Conservation (phyloP, 805 yeast species). For the Nakazawaea molendinolei region DNA sequence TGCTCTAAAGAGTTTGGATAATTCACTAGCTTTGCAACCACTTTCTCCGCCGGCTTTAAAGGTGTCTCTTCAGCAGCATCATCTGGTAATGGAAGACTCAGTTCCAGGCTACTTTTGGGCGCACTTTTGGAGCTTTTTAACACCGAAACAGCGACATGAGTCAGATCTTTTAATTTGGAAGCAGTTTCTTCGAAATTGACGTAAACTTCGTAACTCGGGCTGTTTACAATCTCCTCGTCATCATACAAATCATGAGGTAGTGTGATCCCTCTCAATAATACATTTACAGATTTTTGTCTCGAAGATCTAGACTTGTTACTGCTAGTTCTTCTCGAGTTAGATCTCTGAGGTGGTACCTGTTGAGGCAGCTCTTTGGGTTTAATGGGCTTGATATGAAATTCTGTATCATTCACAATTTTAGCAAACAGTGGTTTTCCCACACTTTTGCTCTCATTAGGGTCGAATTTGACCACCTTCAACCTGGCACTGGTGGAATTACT, state of each 20-base stretch:
- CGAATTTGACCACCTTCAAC: slow-evolving; percentile 33
- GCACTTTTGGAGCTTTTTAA: slow-evolving; percentile 39
- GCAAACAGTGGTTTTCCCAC: slow-evolving; percentile 21
- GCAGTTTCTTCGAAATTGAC: slow-evolving; percentile 34
- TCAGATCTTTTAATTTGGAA: slow-evolving; percentile 27
- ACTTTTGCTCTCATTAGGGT: slow-evolving; percentile 30
- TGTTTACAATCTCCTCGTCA: slow-evolving; percentile 13
- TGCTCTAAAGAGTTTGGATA: slow-evolving; percentile 26
- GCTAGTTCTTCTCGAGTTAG: slow-evolving; percentile 15
- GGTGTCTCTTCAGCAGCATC: slow-evolving; percentile 7
- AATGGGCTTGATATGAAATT: slow-evolving; percentile 61
- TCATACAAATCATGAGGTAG: slow-evolving; percentile 42
- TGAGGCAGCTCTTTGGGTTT: slow-evolving; percentile 23
- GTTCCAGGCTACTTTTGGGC: slow-evolving; percentile 18
- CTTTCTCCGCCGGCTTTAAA: slow-evolving; percentile 29
- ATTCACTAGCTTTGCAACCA: slow-evolving; percentile 47
- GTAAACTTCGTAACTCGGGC: slow-evolving; percentile 34
- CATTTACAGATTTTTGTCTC: slow-evolving; percentile 18
- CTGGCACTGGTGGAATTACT: slow-evolving; percentile 54
- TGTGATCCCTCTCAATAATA: slow-evolving; percentile 46
- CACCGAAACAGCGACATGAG: slow-evolving; percentile 44
- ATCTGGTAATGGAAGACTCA: slow-evolving; percentile 7
- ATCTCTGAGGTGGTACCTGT: slow-evolving; percentile 12
- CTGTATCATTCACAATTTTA: slow-evolving; percentile 33
- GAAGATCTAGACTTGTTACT: slow-evolving; percentile 13